Evolutionary conservation across 306 rosid species (phyloP).

Genomic region (Vigna angularis): DNA sequence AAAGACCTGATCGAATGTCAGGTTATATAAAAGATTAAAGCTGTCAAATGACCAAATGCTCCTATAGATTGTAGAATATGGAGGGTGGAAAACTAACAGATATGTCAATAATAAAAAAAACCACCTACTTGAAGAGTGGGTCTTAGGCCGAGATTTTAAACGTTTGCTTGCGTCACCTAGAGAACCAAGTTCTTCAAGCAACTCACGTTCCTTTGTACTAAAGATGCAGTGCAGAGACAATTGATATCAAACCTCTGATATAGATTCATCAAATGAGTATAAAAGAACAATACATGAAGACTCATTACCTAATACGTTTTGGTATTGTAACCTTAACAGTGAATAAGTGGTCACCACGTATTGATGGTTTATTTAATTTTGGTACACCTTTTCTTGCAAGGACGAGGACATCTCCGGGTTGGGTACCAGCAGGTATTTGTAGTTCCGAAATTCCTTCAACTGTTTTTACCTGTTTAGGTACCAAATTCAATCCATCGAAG

Average conservation of each 20-base stretch:
- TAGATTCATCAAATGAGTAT: conserved; percentile 29
- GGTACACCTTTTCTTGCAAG: conserved; percentile 93
- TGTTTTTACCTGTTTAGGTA: conserved; percentile 74
- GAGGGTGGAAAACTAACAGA: conserved; percentile 4
- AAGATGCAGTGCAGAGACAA: conserved; percentile 37
- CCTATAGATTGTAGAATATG: conserved; percentile 18
- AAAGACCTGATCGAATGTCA: conserved; percentile 29
- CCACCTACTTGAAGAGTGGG: conserved; percentile 70
- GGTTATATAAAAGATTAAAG: conserved; percentile 27
- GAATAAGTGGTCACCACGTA: conserved; percentile 95
- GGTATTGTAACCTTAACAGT: conserved; percentile 89
- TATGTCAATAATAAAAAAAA: conserved; percentile 32
- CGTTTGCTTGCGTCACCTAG: conserved; percentile 65
- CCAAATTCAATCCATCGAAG: conserved; percentile 42
- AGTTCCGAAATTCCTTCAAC: conserved; percentile 82
- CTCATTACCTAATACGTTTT: conserved; percentile 77
- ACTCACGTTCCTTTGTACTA: conserved; percentile 80
- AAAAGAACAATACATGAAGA: conserved; percentile 23
- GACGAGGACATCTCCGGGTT: conserved; percentile 85
- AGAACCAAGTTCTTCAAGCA: conserved; percentile 86
- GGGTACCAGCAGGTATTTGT: conserved; percentile 91
- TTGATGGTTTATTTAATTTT: conserved; percentile 84
- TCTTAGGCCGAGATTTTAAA: conserved; percentile 58
- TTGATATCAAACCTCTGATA: conserved; percentile 35
- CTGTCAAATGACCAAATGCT: conserved; percentile 1